phyloP scores from a whole-genome alignment of 192 early-diverging fungal genomes.

The Jimgerdemannia lactiflua region DNA sequence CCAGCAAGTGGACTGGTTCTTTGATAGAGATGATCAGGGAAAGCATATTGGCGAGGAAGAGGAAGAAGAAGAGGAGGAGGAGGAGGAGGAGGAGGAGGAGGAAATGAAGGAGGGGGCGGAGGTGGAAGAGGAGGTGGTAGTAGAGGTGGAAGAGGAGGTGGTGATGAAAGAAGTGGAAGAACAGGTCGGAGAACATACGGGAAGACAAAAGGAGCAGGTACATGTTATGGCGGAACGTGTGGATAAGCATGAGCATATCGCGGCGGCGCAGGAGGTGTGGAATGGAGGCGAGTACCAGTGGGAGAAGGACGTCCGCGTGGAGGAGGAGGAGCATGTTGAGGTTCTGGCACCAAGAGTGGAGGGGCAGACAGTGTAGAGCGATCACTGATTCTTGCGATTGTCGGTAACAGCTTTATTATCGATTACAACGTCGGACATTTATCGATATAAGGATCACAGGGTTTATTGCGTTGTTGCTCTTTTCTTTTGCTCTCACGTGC shows the following conservation, averaged over 20 bases:
- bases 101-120: slow-evolving; percentile 5
- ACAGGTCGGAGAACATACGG: background rate
- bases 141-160: background rate
- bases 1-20: slow-evolving; percentile 61
- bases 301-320: background rate
- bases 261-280: background rate
- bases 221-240: background rate
- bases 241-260: background rate
- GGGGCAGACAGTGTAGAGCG: background rate
- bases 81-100: slow-evolving; percentile 1
- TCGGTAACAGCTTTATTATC: background rate
- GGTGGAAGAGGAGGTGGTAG: background rate
- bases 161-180: background rate
- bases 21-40: slow-evolving; percentile 22
- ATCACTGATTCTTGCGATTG: no score
- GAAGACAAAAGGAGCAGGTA: no score
- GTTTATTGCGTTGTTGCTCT: background rate
- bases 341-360: background rate
- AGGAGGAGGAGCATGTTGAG: background rate
- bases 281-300: background rate
- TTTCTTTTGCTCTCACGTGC: no score
- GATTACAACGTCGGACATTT: background rate
- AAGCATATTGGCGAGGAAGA: slow-evolving; percentile 4
- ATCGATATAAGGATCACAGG: background rate
- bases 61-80: slow-evolving; percentile 27